Evolutionary conservation across 1,139 yeast species (phyloP).

Genomic region (Kodamaea sp.): DNA sequence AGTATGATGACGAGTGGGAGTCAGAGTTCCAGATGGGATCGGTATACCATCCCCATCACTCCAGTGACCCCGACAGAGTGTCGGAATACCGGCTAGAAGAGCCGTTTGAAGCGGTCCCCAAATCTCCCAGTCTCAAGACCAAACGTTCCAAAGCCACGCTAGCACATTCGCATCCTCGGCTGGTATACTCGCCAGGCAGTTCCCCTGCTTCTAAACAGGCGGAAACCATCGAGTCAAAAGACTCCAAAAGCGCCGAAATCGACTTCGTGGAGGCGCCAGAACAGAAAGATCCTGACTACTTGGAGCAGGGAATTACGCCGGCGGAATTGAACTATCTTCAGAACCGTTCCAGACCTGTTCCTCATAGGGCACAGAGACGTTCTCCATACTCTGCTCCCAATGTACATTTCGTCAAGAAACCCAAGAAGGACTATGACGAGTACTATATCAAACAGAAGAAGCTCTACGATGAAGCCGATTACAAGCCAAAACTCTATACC

Average conservation of each 20-base stretch:
- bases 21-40: conserved; percentile 1
- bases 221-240: neutral
- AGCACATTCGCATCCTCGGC: conserved; percentile 1
- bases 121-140: conserved; percentile 3
- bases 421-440: conserved; percentile 21
- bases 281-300: conserved; percentile 29
- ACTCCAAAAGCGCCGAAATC: neutral
- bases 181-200: neutral
- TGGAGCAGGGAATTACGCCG: conserved; percentile 38
- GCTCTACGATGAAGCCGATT: conserved; percentile 34
- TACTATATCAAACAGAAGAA: conserved; percentile 43
- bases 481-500: conserved; percentile 41
- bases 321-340: conserved; percentile 36
- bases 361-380: conserved; percentile 7
- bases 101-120: conserved; percentile 1
- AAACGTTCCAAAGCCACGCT: conserved; percentile 7
- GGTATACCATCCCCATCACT: neutral
- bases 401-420: neutral
- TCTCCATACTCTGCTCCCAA: conserved; percentile 3
- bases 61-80: neutral
- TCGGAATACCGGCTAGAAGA: conserved; percentile 1
- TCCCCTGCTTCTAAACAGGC: neutral
- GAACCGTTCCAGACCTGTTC: conserved; percentile 11
- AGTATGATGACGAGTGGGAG: conserved; percentile 5
- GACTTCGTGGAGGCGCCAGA: neutral